These are phyloP conservation scores for Murraya koenigii DNA, from an alignment of 345 rosid genomes.

Conservation along the genomic window DNA sequence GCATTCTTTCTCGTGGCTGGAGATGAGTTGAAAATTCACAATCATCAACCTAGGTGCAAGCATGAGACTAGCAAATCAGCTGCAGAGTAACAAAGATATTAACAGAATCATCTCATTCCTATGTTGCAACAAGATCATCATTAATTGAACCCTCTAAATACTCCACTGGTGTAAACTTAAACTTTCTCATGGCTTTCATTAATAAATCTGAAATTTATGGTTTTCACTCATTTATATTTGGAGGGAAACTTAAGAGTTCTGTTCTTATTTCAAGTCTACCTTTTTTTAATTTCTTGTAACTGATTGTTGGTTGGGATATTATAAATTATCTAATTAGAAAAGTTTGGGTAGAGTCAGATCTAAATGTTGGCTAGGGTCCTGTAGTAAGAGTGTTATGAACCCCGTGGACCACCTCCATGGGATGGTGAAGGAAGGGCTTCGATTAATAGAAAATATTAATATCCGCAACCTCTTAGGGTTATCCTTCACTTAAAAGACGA, in stretches of 20 bases:
- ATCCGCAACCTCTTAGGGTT: neutral
- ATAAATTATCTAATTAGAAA: neutral
- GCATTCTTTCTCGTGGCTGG: slow-evolving; percentile 96
- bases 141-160: neutral
- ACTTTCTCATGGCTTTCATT: neutral
- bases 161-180: neutral
- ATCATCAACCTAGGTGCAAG: slow-evolving; percentile 47
- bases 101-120: too few relatives aligned
- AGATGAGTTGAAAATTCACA: slow-evolving; percentile 70
- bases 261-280: neutral
- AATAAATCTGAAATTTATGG: neutral
- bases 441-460: too few relatives aligned
- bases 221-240: neutral
- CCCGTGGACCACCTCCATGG: too few relatives aligned
- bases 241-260: neutral
- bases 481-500: neutral
- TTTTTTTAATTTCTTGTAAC: neutral
- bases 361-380: too few relatives aligned
- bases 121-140: too few relatives aligned
- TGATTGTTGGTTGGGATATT: neutral
- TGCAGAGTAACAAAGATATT: slow-evolving; percentile 23
- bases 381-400: too few relatives aligned
- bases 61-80: slow-evolving; percentile 37
- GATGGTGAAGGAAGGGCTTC: too few relatives aligned
- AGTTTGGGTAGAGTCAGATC: too few relatives aligned